A percentile compares a stretch with the other conserved stretches of the same genome.
phyloP scores from a whole-genome alignment of 2,329 filamentous ascomycete genomes.

The Phialophora verrucosa region DNA sequence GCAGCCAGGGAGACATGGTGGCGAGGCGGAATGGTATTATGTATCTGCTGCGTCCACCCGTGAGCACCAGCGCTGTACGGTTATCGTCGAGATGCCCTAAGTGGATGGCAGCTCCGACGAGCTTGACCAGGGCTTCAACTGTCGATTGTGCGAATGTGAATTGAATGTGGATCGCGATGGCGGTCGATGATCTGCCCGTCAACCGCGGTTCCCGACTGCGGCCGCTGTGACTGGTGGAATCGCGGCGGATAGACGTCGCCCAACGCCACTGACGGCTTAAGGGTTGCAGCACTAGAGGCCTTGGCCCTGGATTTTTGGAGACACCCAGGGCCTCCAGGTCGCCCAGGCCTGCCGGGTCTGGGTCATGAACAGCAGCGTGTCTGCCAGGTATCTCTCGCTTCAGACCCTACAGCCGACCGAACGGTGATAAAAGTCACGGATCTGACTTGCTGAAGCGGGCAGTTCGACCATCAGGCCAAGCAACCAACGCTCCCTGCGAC shows the following conservation, averaged over 20 bases:
- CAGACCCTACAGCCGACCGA: neutral
- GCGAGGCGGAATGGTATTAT: conserved; percentile 15
- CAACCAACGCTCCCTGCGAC: neutral
- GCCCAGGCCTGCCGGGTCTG: neutral
- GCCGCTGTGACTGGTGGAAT: conserved; percentile 12
- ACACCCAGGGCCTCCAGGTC: too few relatives aligned
- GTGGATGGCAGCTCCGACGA: conserved; percentile 16
- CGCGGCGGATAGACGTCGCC: neutral
- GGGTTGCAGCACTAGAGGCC: conserved; percentile 18
- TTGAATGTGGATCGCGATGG: conserved; percentile 8
- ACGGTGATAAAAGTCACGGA: neutral
- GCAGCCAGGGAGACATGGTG: conserved; percentile 35
- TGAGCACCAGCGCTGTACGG: conserved; percentile 13
- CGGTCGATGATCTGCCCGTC: conserved; percentile 13
- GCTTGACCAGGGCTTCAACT: conserved; percentile 2
- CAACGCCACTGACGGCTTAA: conserved; percentile 10
- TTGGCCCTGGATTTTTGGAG: conserved; percentile 10
- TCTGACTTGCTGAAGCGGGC: conserved; percentile 13
- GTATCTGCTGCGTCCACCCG: neutral
- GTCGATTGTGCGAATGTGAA: conserved; percentile 13
- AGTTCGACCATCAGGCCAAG: conserved; percentile 14
- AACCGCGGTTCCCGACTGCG: neutral
- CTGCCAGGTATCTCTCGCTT: conserved; percentile 6
- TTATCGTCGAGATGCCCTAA: conserved; percentile 12
- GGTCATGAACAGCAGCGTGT: neutral